Base-by-base conservation (phyloP, 805 yeast species). In the Nematodospora valgi region DNA sequence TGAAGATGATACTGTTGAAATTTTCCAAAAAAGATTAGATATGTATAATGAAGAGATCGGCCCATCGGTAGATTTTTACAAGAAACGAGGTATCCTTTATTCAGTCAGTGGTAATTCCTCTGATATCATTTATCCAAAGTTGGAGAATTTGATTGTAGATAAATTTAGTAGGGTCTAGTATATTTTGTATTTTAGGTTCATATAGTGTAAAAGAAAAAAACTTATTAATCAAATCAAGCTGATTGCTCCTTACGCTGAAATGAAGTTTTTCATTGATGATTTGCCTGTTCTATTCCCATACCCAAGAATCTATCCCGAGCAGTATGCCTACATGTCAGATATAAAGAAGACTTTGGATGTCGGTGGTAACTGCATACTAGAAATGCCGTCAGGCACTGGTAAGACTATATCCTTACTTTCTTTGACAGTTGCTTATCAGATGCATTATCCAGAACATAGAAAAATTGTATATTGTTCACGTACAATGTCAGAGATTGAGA, bases 381-480 rank as follows among this genome's bases (percentile, higher is more conserved):
- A 93, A 64, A 93, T 93, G 99, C 99, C 99, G 47, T 93, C 99
- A 5, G 99, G 99, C 4, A 93, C 99, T 3, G 99, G 99, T 27
- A 93, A 93, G 58, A 93, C 99, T 24, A 85, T 93, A 3, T 88
- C 98, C 0, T 70, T 93, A 55, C 68, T 93, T 20, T 87, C 98
- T 0, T 63, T 93, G 29, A 87, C 98, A 0, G 87, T 93, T 30
- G 96, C 98, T 10, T 93, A 93, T 59, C 99, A 93, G 58, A 80
- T 86, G 86, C 77, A 76, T 68, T 89, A 91, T 56, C 95, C 96
- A 7, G 97, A 91, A 52, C 96, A 87, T 53, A 66, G 96, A 12
- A 93, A 91, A 69, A 80, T 93, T 46, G 86, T 93, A 5, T 93
- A 93, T 62, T 93, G 99, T 60, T 93, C 98, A 4, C 98, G 99